Base-by-base conservation (phyloP, 352 stramenopile species). In the Plasmopara viticola region DNA sequence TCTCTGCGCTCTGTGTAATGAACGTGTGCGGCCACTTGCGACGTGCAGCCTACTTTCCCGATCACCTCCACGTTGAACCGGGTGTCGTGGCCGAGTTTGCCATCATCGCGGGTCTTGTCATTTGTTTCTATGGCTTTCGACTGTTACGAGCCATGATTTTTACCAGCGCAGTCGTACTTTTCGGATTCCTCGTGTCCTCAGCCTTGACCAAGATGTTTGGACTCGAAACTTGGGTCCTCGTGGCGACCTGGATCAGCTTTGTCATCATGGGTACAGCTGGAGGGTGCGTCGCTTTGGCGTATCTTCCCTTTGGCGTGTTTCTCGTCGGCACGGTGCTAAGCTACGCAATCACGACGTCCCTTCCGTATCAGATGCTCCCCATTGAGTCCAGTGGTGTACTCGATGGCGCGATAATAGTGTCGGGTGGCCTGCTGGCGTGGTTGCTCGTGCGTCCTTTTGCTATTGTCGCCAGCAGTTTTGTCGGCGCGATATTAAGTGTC, bases 381-480 rank as follows among this genome's bases (percentile, higher is more conserved):
- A 50, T 38, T 5, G 45, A 55, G 35, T 48, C 57, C 2, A 62
- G 46, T n/a, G 14, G 67, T 30, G 48, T 71, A 9, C 28, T 83
- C 0, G 56, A 86, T 17, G 48, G 67, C 7, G 58, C 64, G 8
- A 49, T 86, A 6, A 72, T 63, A 0, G n/a, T 76, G 2, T 15
- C 72, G 14, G 66, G 66, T 33, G 77, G 70, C 0, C 33, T 75
- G 1, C 56, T 87, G n/a, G 69, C 69, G n/a, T 77, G 75, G 63
- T 56, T 82, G 41, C 55, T 85, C 1, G 76, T 86, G 39, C 68
- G 71, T 29, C 53, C 66, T 5, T 64, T 86, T 48, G 30, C 74
- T 15, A 72, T 90, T 31, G 50, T 83, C n/a, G 60, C 74, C 33
- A 92, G 64, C 34, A 79, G 73, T 44, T 83, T 86, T 56, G 63